Percentiles rank a stretch among this genome's conserved stretches.
These are phyloP conservation scores for Aschersonia sp. DNA, from an alignment of 2,329 filamentous ascomycete species.

Conservation along the genomic window DNA sequence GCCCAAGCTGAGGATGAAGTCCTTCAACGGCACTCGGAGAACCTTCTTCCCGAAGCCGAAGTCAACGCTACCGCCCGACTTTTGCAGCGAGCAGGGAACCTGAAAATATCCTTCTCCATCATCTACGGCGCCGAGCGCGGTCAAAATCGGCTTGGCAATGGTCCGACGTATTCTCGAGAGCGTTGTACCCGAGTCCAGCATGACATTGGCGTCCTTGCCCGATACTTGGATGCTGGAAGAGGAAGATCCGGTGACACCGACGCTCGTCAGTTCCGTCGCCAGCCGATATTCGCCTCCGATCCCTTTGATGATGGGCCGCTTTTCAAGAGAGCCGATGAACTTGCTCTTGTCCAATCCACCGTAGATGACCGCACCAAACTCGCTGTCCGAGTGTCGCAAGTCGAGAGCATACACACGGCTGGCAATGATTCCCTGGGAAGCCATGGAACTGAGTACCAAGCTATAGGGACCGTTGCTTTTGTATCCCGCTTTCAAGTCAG, in stretches of 20 bases:
- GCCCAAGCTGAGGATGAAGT: slow-evolving; percentile 32
- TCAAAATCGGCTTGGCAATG: slow-evolving; percentile 26
- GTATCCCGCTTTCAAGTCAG: slow-evolving; percentile 24
- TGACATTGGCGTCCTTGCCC: slow-evolving; percentile 21
- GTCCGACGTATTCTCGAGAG: slow-evolving; percentile 28
- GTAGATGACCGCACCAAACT: slow-evolving; percentile 35
- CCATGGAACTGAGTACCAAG: slow-evolving; percentile 36
- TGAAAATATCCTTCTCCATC: slow-evolving; percentile 28
- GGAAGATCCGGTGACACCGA: slow-evolving; percentile 16
- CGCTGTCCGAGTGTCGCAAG: slow-evolving; percentile 26
- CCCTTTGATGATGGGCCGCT: slow-evolving; percentile 26
- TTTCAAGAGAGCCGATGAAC: slow-evolving; percentile 30
- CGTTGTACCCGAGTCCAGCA: slow-evolving; percentile 39
- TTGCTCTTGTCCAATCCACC: slow-evolving; percentile 38
- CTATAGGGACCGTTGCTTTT: slow-evolving; percentile 27
- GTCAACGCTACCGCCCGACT: slow-evolving; percentile 25
- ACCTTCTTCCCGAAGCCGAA: slow-evolving; percentile 30
- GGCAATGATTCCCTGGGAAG: slow-evolving; percentile 29
- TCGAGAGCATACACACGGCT: slow-evolving; percentile 37
- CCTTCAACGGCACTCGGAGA: slow-evolving; percentile 27
- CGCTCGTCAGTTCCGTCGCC: slow-evolving; percentile 15
- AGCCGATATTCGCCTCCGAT: slow-evolving; percentile 20
- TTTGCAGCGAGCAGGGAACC: slow-evolving; percentile 25
- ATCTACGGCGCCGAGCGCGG: slow-evolving; percentile 24
- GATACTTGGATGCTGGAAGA: slow-evolving; percentile 12